Conservation (phyloP, 1,284 basidiomycete genomes). For the Malassezia restricta region DNA sequence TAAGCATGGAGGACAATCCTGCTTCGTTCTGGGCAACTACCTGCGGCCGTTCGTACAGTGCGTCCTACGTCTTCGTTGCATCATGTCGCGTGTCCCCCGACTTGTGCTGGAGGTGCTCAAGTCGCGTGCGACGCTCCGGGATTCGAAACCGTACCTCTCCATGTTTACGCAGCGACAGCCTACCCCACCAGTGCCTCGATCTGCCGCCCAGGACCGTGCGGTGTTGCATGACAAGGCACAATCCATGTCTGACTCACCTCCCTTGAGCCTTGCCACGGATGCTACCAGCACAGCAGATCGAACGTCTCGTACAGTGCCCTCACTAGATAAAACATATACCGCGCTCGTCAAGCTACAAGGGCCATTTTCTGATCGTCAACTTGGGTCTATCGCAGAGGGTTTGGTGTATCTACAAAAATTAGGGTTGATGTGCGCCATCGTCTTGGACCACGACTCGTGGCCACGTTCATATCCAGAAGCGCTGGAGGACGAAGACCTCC, state of each 20-base stretch:
- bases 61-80: neutral
- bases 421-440: constrained; percentile 84
- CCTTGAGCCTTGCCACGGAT: constrained; percentile 1
- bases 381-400: constrained; percentile 82
- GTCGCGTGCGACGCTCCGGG: constrained; percentile 80
- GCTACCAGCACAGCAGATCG: constrained; percentile 17
- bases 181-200: neutral
- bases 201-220: constrained; percentile 4
- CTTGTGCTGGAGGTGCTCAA: constrained; percentile 90
- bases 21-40: too few species aligned
- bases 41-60: too few species aligned
- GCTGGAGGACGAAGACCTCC: constrained; percentile 18
- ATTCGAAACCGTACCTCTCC: constrained; percentile 76
- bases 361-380: constrained; percentile 86
- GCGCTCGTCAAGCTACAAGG: constrained; percentile 95
- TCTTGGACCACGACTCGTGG: constrained; percentile 77
- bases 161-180: constrained; percentile 54
- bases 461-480: constrained; percentile 45
- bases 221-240: constrained; percentile 4
- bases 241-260: constrained; percentile 1
- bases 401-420: constrained; percentile 90
- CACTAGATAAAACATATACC: constrained; percentile 52
- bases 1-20: too few species aligned
- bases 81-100: constrained; percentile 56
- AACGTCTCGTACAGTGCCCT: constrained; percentile 1